Percentiles rank a stretch among this genome's conserved stretches.
These are phyloP conservation scores for Thermothelomyces thermophilus DNA, from an alignment of 2,329 filamentous ascomycete genomes.

Conservation along the genomic window DNA sequence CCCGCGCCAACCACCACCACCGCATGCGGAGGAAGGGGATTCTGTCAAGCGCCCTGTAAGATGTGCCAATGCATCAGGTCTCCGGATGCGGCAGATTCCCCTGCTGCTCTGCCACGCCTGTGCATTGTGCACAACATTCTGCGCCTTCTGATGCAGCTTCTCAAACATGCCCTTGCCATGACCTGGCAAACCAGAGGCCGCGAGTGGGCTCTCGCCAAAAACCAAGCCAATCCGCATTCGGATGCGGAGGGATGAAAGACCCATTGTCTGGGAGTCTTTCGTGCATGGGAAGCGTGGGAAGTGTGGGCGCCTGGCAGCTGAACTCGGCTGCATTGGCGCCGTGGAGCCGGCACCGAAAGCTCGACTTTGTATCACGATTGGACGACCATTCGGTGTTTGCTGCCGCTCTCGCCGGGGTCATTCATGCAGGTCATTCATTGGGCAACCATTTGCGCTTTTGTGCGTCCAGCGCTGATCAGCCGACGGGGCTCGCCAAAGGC, in stretches of 20 bases:
- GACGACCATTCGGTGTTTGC: slow-evolving; percentile 14
- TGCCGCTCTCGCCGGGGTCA: slow-evolving; percentile 9
- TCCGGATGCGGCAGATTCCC: not conserved
- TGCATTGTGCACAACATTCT: not conserved
- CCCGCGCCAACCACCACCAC: slow-evolving; percentile 4
- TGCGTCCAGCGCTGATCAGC: slow-evolving; percentile 5
- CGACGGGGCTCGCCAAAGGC: too few species aligned
- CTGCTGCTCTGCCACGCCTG: not conserved
- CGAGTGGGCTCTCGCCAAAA: not conserved
- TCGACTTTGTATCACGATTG: slow-evolving; percentile 17
- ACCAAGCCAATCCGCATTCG: slow-evolving; percentile 11
- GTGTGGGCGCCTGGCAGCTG: slow-evolving; percentile 15
- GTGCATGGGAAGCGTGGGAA: slow-evolving; percentile 13
- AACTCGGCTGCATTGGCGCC: slow-evolving; percentile 15
- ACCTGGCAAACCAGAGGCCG: slow-evolving; percentile 5
- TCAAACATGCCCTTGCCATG: slow-evolving; percentile 17
- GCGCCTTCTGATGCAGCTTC: slow-evolving; percentile 15
- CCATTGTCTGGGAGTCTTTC: slow-evolving; percentile 4
- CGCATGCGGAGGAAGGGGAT: not conserved
- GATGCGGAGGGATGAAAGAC: slow-evolving; percentile 14
- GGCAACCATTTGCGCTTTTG: not conserved
- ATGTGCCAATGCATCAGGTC: slow-evolving; percentile 2
- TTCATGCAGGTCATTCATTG: slow-evolving; percentile 19
- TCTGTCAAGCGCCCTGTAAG: not conserved
- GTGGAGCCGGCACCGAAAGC: slow-evolving; percentile 11